Conservation (phyloP, 257 asterid species). For the Solanum chaucha region DNA sequence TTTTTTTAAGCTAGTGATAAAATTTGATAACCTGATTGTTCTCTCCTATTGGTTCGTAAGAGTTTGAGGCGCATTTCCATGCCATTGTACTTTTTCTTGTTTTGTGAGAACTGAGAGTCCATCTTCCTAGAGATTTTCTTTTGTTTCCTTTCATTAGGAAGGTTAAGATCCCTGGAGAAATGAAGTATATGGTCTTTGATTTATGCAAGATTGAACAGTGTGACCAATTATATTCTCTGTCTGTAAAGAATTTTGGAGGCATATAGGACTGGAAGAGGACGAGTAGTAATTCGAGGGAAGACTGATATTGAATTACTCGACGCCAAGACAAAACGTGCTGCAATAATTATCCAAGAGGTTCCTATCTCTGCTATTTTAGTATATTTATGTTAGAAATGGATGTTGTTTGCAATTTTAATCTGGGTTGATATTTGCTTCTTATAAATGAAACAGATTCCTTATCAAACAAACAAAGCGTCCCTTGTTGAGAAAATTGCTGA, state of each 20-base stretch:
- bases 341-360: slow-evolving; percentile 96
- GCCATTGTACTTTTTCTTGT: background rate
- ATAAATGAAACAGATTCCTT: slow-evolving; percentile 63
- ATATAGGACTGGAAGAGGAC: slow-evolving; percentile 91
- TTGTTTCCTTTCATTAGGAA: background rate
- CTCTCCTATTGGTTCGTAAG: background rate
- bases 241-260: slow-evolving; percentile 65
- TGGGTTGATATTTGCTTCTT: slow-evolving; percentile 6
- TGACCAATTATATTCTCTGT: background rate
- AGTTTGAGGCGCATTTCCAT: background rate
- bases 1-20: background rate
- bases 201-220: background rate
- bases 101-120: background rate
- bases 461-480: slow-evolving; percentile 94
- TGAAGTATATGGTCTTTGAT: background rate
- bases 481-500: slow-evolving; percentile 94
- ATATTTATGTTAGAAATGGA: background rate
- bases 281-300: slow-evolving; percentile 89
- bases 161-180: background rate
- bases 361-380: slow-evolving; percentile 1
- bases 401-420: background rate
- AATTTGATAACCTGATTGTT: background rate
- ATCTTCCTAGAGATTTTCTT: background rate
- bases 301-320: slow-evolving; percentile 85
- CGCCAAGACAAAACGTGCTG: slow-evolving; percentile 70